Evolutionary conservation across 345 rosid genomes (phyloP), one percentile per base, ranked within the genome.

Genomic region (Raphanus raphanistrum): DNA sequence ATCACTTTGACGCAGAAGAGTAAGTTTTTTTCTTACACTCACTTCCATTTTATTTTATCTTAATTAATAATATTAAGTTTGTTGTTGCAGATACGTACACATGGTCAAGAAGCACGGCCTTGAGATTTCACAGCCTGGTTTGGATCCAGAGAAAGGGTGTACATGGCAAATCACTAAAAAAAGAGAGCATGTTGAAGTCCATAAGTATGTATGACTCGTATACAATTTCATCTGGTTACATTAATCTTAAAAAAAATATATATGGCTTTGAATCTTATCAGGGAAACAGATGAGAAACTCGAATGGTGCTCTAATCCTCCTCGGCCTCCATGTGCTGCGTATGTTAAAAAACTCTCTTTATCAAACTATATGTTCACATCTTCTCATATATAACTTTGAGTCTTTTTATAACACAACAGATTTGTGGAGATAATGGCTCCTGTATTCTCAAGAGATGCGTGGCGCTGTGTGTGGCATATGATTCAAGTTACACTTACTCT

Each of bases 381-480:
- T 62, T 55, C 68, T 25, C 16, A 65, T 57, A 71, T 33, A 33
- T 63, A 50, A 52, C 17, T 69, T 61, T 50, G 26, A 35, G 66
- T 52, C 70, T 28, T 55, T 79, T 27, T 13, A 29, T 66, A 15
- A 82, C 79, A 76, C 80, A 59, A 82, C 81, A 94, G 98, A 64
- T 94, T 94, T 80, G 98, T 94, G 78, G 98, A 92, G 84, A 94
- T 94, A 35, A 94, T 92, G 98, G 98, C 98, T 54, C 98, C 98
- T 13, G 98, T 94, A 26, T 92, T 94, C 82, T 90, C 97, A 75
- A 83, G 75, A 32, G 88, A 89, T 71, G 96, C 91, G 25, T 94
- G 98, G 98, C 91, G 93, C 28, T 94, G 98, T 80, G 97, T 91
- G n/a, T 94, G 98, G 97, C 84, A 91, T 83, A 78, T 94, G 96